These are phyloP conservation scores for Ustilago bromivora DNA, from an alignment of 1,284 basidiomycete species.

Conservation along the genomic window DNA sequence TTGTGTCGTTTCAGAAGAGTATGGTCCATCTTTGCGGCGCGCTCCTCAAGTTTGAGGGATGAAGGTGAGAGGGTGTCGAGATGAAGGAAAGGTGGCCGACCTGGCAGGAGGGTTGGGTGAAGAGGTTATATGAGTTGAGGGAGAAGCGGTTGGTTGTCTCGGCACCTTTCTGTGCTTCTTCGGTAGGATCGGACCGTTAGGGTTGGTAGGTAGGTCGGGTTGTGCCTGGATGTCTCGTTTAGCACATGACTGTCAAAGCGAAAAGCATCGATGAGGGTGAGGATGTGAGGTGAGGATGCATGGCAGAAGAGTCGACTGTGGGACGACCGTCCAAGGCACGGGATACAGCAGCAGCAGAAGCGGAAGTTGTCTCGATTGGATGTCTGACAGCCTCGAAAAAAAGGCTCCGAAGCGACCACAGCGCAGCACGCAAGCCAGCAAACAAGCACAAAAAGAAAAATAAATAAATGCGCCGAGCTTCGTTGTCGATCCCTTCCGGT, in stretches of 20 bases:
- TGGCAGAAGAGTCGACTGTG: background rate
- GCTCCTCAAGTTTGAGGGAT: background rate
- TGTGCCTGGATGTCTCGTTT: slow-evolving; percentile 7
- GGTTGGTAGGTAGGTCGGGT: background rate
- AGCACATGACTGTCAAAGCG: slow-evolving; percentile 1
- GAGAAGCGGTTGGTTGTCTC: background rate
- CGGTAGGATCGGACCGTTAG: background rate
- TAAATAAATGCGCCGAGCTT: slow-evolving; percentile 14
- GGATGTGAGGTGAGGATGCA: background rate
- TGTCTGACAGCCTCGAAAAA: slow-evolving; percentile 1
- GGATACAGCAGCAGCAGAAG: background rate
- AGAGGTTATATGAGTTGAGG: background rate
- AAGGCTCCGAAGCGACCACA: slow-evolving; percentile 15
- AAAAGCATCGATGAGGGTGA: background rate
- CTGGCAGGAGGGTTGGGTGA: background rate
- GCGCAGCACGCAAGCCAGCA: background rate
- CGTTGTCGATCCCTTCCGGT: slow-evolving; percentile 5
- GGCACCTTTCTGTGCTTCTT: slow-evolving; percentile 8
- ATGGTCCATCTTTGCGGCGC: slow-evolving; percentile 17
- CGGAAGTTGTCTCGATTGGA: slow-evolving; percentile 3
- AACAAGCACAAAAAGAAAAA: background rate
- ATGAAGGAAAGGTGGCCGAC: background rate
- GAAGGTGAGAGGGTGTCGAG: background rate
- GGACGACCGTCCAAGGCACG: background rate
- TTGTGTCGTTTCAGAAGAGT: slow-evolving; percentile 37